Conservation (phyloP, 2,329 filamentous ascomycete genomes). For the Colletotrichum endophyticum region DNA sequence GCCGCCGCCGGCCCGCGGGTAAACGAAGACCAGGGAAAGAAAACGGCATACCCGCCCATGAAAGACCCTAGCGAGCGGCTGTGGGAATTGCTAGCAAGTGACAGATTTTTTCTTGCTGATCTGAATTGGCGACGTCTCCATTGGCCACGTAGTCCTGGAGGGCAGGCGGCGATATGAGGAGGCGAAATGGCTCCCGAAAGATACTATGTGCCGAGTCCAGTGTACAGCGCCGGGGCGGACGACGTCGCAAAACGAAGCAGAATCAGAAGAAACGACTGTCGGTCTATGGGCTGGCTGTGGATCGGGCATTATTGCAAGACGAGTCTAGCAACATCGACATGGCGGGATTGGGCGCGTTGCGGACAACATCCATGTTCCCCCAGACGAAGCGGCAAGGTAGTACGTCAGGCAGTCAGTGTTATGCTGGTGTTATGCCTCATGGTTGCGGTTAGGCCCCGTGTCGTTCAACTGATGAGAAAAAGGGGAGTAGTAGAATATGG, state of each 20-base stretch:
- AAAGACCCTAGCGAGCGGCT: background rate
- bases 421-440: background rate
- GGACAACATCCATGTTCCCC: background rate
- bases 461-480: background rate
- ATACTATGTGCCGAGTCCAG: background rate
- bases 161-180: background rate
- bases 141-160: background rate
- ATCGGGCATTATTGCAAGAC: background rate
- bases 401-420: slow-evolving; percentile 1
- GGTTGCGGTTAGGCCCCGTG: background rate
- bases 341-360: background rate
- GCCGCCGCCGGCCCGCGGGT: background rate
- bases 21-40: background rate
- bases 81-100: background rate
- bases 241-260: background rate
- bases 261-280: background rate
- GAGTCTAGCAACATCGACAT: background rate
- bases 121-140: background rate
- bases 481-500: background rate
- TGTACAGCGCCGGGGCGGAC: background rate
- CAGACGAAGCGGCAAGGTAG: background rate
- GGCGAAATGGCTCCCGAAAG: background rate
- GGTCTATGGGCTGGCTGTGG: background rate
- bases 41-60: background rate
- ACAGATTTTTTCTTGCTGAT: background rate